phyloP scores from a whole-genome alignment of 2,329 filamentous ascomycete genomes.

The Cadophora sp. region DNA sequence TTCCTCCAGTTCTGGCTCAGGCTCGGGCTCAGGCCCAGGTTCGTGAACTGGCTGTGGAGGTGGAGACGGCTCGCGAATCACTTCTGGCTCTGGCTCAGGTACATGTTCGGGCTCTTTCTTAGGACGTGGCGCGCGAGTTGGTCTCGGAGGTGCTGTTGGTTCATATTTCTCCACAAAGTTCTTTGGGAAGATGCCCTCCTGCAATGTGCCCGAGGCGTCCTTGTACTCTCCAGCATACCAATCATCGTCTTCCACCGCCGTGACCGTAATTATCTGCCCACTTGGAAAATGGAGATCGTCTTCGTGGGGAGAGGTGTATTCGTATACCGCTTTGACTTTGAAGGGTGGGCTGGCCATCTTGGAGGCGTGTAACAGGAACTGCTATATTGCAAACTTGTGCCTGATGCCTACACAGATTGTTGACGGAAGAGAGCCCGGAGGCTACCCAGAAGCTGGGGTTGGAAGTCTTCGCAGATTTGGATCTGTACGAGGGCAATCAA shows the following conservation, averaged over 20 bases:
- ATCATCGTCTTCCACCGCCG: conserved; percentile 88
- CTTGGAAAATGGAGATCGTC: conserved; percentile 89
- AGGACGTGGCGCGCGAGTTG: conserved; percentile 70
- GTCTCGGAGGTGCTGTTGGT: conserved; percentile 86
- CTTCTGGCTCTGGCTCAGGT: conserved; percentile 47
- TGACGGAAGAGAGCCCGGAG: conserved; percentile 26
- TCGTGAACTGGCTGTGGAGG: conserved; percentile 47
- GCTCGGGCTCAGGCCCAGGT: conserved; percentile 46
- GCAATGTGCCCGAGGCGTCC: conserved; percentile 74
- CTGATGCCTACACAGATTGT: conserved; percentile 33
- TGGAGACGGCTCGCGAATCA: conserved; percentile 46
- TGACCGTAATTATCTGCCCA: conserved; percentile 93
- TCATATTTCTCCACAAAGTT: conserved; percentile 99
- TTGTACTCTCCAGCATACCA: conserved; percentile 93
- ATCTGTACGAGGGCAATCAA: conserved; percentile 2
- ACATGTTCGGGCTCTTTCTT: conserved; percentile 60
- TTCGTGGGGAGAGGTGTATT: conserved; percentile 91
- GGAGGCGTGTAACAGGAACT: conserved; percentile 45
- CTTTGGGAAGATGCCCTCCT: conserved; percentile 88
- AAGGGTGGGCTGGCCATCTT: conserved; percentile 77
- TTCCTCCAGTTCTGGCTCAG: conserved; percentile 48
- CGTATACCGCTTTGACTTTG: conserved; percentile 95
- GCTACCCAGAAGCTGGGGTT: conserved; percentile 26
- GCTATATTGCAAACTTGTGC: conserved; percentile 30
- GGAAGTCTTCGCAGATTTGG: conserved; percentile 26